These are phyloP conservation scores for Blastocystis sp. DNA, from an alignment of 352 stramenopile genomes.

Conservation along the genomic window DNA sequence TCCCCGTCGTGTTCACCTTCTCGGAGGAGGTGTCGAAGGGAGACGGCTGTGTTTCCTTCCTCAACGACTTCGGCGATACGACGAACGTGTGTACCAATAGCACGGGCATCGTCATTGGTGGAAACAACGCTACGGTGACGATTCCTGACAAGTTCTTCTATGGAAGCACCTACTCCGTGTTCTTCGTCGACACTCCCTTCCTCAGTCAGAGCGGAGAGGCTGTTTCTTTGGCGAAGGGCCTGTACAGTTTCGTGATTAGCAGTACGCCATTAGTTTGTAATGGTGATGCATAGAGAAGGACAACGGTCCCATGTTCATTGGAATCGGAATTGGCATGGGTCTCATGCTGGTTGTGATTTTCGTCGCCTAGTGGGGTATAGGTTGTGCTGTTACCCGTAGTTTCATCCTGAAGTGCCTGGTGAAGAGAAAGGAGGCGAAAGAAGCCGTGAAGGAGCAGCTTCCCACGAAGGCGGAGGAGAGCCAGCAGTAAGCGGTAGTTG, in stretches of 20 bases:
- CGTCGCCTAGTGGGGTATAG: conserved; percentile 27
- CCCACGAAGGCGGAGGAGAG: neutral
- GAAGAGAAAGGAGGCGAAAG: conserved; percentile 65
- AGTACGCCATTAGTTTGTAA: neutral
- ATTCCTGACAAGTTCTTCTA: conserved; percentile 26
- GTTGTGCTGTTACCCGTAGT: conserved; percentile 17
- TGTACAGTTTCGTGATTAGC: conserved; percentile 37
- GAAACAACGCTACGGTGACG: conserved; percentile 1
- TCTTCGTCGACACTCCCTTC: conserved; percentile 30
- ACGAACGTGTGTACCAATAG: neutral
- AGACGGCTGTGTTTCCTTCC: conserved; percentile 31
- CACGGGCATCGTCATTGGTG: conserved; percentile 13
- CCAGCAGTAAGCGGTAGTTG: conserved; percentile 6
- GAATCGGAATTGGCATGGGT: conserved; percentile 62
- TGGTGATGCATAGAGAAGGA: conserved; percentile 44
- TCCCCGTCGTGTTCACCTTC: conserved; percentile 49
- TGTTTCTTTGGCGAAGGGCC: conserved; percentile 10
- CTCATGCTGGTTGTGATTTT: conserved; percentile 63
- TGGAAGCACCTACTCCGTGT: conserved; percentile 59
- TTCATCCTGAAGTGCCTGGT: conserved; percentile 60
- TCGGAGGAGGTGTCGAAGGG: conserved; percentile 39
- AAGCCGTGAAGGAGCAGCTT: conserved; percentile 15
- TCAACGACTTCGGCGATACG: conserved; percentile 35
- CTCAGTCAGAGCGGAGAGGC: conserved; percentile 1
- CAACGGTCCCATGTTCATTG: conserved; percentile 61